Percentiles rank a stretch among this genome's conserved stretches.
phyloP scores from a whole-genome alignment of 164 flowering plant species.

The Tetrastigma voinierianum region DNA sequence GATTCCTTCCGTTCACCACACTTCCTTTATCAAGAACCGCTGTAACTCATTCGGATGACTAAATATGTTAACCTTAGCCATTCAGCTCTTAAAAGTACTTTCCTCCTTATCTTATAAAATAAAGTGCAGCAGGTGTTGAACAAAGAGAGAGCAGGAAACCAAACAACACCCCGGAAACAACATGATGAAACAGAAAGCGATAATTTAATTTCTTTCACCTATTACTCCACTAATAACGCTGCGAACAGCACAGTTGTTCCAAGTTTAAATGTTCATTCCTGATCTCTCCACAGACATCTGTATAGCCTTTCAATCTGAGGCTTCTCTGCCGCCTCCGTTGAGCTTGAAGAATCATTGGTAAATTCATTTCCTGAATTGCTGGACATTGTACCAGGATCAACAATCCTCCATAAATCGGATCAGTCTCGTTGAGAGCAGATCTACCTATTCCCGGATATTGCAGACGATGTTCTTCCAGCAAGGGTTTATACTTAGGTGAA shows the following conservation, averaged over 20 bases:
- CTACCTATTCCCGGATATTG: neutral
- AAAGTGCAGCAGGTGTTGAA: no score
- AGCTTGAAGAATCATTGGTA: constrained; percentile 18
- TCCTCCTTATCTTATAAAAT: neutral
- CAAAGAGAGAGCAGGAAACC: constrained; percentile 1
- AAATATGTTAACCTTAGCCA: neutral
- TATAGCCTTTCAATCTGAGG: constrained; percentile 57
- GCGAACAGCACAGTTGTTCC: constrained; percentile 92
- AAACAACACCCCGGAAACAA: neutral
- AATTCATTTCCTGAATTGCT: constrained; percentile 25
- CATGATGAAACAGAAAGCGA: neutral
- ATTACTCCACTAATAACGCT: constrained; percentile 85
- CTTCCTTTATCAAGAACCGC: neutral
- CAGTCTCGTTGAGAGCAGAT: no score
- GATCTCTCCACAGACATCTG: constrained; percentile 73
- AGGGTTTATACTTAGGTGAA: no score
- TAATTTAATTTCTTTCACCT: constrained; percentile 47
- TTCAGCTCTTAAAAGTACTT: neutral
- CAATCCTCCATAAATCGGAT: no score
- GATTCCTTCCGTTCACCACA: neutral
- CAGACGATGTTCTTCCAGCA: no score
- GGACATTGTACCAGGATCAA: constrained; percentile 14
- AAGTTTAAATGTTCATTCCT: constrained; percentile 89
- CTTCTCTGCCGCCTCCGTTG: constrained; percentile 31
- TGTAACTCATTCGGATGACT: neutral